phyloP scores from a whole-genome alignment of 2,329 filamentous ascomycete species.

The Aspergillus niger region DNA sequence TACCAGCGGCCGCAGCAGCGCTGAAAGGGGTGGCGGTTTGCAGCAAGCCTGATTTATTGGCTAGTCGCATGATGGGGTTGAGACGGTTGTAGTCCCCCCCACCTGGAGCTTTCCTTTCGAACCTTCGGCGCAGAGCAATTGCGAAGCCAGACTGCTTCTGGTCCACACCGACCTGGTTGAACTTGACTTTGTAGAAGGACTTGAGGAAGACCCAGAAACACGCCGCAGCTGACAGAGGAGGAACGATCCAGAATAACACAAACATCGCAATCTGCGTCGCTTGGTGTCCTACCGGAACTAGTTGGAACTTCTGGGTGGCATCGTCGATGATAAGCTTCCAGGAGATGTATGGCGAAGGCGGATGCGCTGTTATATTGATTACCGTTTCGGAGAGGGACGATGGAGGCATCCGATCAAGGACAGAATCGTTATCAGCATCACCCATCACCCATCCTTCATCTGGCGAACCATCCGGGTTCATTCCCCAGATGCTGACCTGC shows the following conservation, averaged over 20 bases:
- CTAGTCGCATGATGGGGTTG: constrained; percentile 35
- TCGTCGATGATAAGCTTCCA: constrained; percentile 60
- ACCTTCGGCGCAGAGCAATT: constrained; percentile 7
- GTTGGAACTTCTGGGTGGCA: constrained; percentile 52
- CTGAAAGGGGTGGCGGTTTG: constrained; percentile 35
- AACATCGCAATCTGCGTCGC: constrained; percentile 57
- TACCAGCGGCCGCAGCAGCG: constrained; percentile 23
- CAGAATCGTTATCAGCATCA: constrained; percentile 60
- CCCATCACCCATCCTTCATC: constrained; percentile 61
- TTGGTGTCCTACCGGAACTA: constrained; percentile 56
- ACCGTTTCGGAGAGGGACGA: constrained; percentile 57
- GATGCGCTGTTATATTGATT: constrained; percentile 60
- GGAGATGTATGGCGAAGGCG: constrained; percentile 56
- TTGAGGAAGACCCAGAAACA: constrained; percentile 60
- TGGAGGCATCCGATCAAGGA: constrained; percentile 63
- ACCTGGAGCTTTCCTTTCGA: background rate
- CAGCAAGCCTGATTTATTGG: constrained; percentile 35
- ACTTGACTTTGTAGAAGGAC: constrained; percentile 63
- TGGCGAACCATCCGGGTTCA: constrained; percentile 62
- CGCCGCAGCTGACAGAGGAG: constrained; percentile 51
- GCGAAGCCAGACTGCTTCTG: constrained; percentile 39
- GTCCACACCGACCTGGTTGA: constrained; percentile 59
- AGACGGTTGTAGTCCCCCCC: background rate
- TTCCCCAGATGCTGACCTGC: constrained; percentile 67
- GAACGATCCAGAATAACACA: constrained; percentile 56